A percentile compares a stretch with the other conserved stretches of the same genome.
Evolutionary conservation across 1,284 basidiomycete genomes (phyloP).

Genomic region (Pascua sp.): DNA sequence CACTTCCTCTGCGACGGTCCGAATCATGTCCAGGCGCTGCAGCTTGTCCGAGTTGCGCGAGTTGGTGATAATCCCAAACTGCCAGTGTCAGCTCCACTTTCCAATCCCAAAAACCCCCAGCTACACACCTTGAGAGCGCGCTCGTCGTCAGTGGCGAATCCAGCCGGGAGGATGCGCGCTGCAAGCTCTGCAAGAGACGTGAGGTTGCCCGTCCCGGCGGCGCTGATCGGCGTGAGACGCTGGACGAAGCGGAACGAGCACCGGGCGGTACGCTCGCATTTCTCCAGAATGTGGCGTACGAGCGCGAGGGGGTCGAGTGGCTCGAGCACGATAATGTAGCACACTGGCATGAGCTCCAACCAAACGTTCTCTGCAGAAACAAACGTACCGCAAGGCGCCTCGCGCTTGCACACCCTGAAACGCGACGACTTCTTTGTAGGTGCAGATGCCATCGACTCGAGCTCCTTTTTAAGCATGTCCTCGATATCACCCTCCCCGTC

Average conservation of each 20-base stretch:
- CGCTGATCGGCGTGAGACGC: conserved; percentile 35
- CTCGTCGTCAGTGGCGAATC: conserved; percentile 8
- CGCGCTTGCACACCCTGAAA: conserved; percentile 31
- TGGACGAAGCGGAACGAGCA: conserved; percentile 38
- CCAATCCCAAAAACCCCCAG: background rate
- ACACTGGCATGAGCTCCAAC: conserved; percentile 19
- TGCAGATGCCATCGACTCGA: conserved; percentile 25
- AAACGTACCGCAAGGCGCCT: conserved; percentile 31
- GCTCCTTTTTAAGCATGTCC: conserved; percentile 37
- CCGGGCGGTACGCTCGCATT: conserved; percentile 30
- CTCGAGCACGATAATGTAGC: conserved; percentile 26
- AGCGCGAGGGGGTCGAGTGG: conserved; percentile 23
- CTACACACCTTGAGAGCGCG: conserved; percentile 10
- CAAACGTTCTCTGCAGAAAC: too few species aligned
- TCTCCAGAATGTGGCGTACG: conserved; percentile 34
- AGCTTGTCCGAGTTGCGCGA: conserved; percentile 34
- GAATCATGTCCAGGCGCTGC: conserved; percentile 41
- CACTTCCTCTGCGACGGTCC: conserved; percentile 36
- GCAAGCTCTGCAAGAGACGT: conserved; percentile 25
- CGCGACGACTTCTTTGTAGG: conserved; percentile 30
- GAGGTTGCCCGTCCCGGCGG: conserved; percentile 23
- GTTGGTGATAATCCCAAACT: conserved; percentile 39
- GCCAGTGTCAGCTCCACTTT: background rate
- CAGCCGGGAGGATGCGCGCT: conserved; percentile 8
- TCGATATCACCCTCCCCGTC: conserved; percentile 35